Evolutionary conservation across 768 basidiomycete species (phyloP).

Genomic region (Collybia mongolica): DNA sequence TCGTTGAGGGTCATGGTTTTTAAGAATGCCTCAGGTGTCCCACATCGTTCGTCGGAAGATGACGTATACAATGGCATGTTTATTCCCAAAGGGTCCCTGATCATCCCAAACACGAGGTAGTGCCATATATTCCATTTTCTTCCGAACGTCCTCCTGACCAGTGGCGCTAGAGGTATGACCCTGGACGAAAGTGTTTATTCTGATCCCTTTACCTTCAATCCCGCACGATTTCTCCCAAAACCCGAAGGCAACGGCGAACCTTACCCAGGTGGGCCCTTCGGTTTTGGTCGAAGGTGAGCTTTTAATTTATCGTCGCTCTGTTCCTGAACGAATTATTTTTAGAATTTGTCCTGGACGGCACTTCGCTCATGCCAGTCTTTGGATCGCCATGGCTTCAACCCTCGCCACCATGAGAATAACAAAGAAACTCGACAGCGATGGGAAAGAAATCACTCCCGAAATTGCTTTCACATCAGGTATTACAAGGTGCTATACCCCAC

Average conservation of each 20-base stretch:
- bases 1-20: too few species aligned
- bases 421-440: slow-evolving; percentile 36
- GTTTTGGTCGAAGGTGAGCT: slow-evolving; percentile 16
- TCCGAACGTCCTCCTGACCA: background rate
- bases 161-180: slow-evolving; percentile 31
- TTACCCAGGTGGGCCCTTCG: slow-evolving; percentile 13
- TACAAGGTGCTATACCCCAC: background rate
- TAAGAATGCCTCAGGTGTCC: slow-evolving; percentile 26
- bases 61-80: slow-evolving; percentile 35
- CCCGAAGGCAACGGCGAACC: slow-evolving; percentile 14
- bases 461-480: slow-evolving; percentile 39
- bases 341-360: slow-evolving; percentile 48
- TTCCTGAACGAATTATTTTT: background rate
- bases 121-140: background rate
- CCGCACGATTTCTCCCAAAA: slow-evolving; percentile 36
- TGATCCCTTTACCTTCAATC: slow-evolving; percentile 38
- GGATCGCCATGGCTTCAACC: slow-evolving; percentile 44
- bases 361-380: slow-evolving; percentile 45
- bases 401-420: slow-evolving; percentile 43
- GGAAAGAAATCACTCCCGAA: slow-evolving; percentile 33
- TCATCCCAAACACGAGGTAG: slow-evolving; percentile 19
- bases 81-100: slow-evolving; percentile 32
- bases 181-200: slow-evolving; percentile 35
- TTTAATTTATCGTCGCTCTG: background rate
- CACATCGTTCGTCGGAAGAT: slow-evolving; percentile 20